Evolutionary conservation across 495 filamentous ascomycete genomes (phyloP).

Genomic region (Xylaria bambusicola): DNA sequence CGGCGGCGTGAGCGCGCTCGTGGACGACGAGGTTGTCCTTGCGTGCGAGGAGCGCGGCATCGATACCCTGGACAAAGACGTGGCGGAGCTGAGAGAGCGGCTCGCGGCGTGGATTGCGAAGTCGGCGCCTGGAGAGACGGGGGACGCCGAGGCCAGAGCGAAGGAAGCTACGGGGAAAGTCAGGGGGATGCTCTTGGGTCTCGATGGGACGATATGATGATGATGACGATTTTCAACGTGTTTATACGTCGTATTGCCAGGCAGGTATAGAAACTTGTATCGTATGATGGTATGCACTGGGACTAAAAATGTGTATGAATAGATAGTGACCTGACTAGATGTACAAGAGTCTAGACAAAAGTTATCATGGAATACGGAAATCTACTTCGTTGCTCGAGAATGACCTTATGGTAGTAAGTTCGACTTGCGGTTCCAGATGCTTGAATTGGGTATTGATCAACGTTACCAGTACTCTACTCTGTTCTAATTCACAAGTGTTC

Average conservation of each 20-base stretch:
- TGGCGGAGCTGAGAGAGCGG: slow-evolving; percentile 27
- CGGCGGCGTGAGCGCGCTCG: slow-evolving; percentile 39
- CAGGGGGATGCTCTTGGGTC: slow-evolving; percentile 18
- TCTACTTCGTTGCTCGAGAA: not conserved
- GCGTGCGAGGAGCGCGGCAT: slow-evolving; percentile 48
- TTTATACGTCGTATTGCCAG: too few species aligned
- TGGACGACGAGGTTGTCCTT: slow-evolving; percentile 43
- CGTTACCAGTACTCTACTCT: not conserved
- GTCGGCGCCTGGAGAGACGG: slow-evolving; percentile 22
- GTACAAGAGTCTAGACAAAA: not conserved
- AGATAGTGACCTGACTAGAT: not conserved
- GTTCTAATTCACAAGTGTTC: not conserved
- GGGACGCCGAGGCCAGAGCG: slow-evolving; percentile 10
- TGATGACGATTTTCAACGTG: not conserved
- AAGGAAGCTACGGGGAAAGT: slow-evolving; percentile 20
- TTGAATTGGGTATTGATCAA: not conserved
- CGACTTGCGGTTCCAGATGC: not conserved
- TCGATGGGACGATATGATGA: slow-evolving; percentile 4
- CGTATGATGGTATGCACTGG: not conserved
- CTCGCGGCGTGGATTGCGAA: slow-evolving; percentile 39
- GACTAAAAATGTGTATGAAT: not conserved
- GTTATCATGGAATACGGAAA: not conserved
- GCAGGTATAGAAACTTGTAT: too few species aligned
- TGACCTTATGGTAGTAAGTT: too few species aligned
- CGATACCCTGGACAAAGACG: slow-evolving; percentile 29